These are phyloP conservation scores for Phytophthora parvispora DNA, from an alignment of 352 stramenopile genomes.

Conservation along the genomic window DNA sequence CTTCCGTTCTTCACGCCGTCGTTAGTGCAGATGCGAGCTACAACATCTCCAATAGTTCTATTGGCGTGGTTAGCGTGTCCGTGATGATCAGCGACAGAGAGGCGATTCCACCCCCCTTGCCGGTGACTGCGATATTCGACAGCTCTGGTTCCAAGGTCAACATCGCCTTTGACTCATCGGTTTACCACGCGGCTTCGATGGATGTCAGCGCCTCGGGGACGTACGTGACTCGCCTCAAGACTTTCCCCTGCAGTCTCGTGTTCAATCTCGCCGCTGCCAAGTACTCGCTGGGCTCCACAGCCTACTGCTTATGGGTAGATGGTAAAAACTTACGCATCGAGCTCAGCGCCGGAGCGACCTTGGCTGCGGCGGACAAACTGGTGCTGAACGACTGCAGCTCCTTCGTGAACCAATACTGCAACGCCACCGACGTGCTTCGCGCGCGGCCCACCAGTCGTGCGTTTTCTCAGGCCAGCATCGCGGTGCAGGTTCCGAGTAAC, in stretches of 20 bases:
- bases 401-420: constrained; percentile 60
- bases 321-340: constrained; percentile 60
- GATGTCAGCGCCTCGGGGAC: constrained; percentile 27
- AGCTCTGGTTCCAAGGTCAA: constrained; percentile 58
- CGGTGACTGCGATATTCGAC: constrained; percentile 59
- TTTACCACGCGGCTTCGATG: constrained; percentile 81
- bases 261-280: constrained; percentile 45
- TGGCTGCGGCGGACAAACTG: constrained; percentile 52
- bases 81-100: constrained; percentile 78
- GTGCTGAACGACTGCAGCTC: constrained; percentile 61
- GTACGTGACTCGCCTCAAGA: constrained; percentile 48
- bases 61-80: constrained; percentile 47
- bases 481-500: constrained; percentile 33
- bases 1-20: constrained; percentile 50
- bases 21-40: constrained; percentile 66
- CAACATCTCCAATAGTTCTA: constrained; percentile 67
- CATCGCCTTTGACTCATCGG: constrained; percentile 70
- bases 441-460: constrained; percentile 60
- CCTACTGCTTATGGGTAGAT: constrained; percentile 67
- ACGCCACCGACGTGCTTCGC: constrained; percentile 54
- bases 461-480: constrained; percentile 63
- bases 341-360: constrained; percentile 51
- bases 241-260: constrained; percentile 61
- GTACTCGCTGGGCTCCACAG: constrained; percentile 49
- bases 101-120: constrained; percentile 65